Evolutionary conservation across 1,284 basidiomycete species (phyloP), one percentile per base, ranked within the genome.

Genomic region (Mycosarcoma maydis): DNA sequence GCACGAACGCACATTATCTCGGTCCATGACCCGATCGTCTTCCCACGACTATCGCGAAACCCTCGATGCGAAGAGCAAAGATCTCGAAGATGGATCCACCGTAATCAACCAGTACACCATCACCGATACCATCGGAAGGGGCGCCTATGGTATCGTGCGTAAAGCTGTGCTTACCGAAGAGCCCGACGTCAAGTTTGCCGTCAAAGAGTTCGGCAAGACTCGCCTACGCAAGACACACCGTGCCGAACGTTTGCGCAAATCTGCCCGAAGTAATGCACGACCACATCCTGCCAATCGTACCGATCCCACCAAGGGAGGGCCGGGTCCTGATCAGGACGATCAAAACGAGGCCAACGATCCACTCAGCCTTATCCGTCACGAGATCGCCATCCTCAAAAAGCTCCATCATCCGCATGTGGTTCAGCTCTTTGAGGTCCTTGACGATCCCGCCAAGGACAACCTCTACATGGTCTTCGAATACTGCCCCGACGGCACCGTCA

Each of bases 361-460:
- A 3, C 64, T 81, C 8, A 59, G 51, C 13, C 64, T 72, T 19
- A 78, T 81, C 27, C 70, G 80, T 34, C 73, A 73, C 39, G 80
- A 81, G 57, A 73, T 77, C 40, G 74, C 73, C 27, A 77, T 77
- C 44, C 57, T 71, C 57, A 78, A 77, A 54, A 81, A 75, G 66
- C 66, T 82, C 8, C 52, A 67, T 24, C 81, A 86, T 81, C 82
- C 76, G 0, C 52, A 82, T 30, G 68, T 87, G n/a, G 84, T 86
- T 6, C 80, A 82, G 24, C 81, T 87, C 1, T 85, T 84, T 76
- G 86, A 87, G 71, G 86, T 86, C 2, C 84, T 87, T 32, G 86
- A 87, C 23, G 85, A 87, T 3, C 83, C 85, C 2, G 80, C 80
- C 33, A 83, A 84, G 17, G 86, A 87, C 61, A 81, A 82, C 2